These are phyloP conservation scores for Pinus tabuliformis DNA, from an alignment of 75 land plant species.

Conservation along the genomic window DNA sequence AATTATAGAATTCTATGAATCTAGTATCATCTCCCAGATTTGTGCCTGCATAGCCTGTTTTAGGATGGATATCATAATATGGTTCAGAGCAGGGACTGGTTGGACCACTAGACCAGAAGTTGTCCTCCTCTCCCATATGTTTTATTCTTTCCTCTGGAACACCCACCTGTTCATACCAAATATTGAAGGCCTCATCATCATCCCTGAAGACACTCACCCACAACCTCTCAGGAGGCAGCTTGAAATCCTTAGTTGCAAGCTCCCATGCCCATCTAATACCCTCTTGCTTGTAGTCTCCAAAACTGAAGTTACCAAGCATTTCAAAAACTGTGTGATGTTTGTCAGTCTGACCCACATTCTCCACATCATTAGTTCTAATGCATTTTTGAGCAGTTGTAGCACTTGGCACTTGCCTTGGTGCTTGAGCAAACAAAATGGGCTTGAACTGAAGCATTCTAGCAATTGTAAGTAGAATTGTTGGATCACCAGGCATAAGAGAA, in stretches of 20 bases:
- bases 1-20: conserved; percentile 90
- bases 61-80: conserved; percentile 91
- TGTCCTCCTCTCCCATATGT: conserved; percentile 89
- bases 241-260: no score
- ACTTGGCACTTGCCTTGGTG: no score
- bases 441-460: conserved; percentile 99
- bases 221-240: conserved; percentile 37
- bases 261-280: no score
- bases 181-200: conserved; percentile 86
- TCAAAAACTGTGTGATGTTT: no score
- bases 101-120: conserved; percentile 93
- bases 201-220: conserved; percentile 91
- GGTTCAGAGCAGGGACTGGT: conserved; percentile 98
- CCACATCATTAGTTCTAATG: no score
- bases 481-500: conserved; percentile 94
- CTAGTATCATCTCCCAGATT: conserved; percentile 90
- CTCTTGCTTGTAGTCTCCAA: no score
- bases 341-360: no score
- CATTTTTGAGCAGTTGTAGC: no score
- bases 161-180: conserved; percentile 87
- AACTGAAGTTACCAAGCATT: no score
- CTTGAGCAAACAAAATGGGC: conserved; percentile 92
- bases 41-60: conserved; percentile 54
- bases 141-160: conserved; percentile 74
- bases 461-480: conserved; percentile 89